These are phyloP conservation scores for Collybia sordida DNA, from an alignment of 768 basidiomycete genomes.

Conservation along the genomic window DNA sequence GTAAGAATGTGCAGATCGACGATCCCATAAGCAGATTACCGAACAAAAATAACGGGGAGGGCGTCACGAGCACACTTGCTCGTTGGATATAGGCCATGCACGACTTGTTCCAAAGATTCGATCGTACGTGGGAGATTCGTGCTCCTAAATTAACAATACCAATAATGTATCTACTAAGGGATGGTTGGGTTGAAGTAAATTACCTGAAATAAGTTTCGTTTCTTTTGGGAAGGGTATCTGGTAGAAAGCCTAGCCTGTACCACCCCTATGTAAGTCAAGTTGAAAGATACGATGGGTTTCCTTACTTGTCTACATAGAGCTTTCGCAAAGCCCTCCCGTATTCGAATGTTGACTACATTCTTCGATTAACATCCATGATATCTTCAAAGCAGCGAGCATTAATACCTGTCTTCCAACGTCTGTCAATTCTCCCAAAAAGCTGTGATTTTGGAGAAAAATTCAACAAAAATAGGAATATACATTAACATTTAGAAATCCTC, in stretches of 20 bases:
- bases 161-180: background rate
- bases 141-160: slow-evolving; percentile 37
- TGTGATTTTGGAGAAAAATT: slow-evolving; percentile 18
- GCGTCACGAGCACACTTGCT: slow-evolving; percentile 43
- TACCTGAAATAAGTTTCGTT: slow-evolving; percentile 61
- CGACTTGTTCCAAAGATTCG: slow-evolving; percentile 70
- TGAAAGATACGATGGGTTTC: background rate
- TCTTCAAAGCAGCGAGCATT: background rate
- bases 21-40: slow-evolving; percentile 34
- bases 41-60: slow-evolving; percentile 51
- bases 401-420: slow-evolving; percentile 66
- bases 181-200: background rate
- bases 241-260: slow-evolving; percentile 63
- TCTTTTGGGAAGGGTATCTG: slow-evolving; percentile 44
- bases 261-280: background rate
- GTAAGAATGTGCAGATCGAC: background rate
- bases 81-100: slow-evolving; percentile 71
- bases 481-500: background rate
- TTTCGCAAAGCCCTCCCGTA: slow-evolving; percentile 59
- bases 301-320: slow-evolving; percentile 67
- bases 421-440: slow-evolving; percentile 71
- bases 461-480: background rate
- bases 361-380: background rate
- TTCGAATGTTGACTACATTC: slow-evolving; percentile 58
- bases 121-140: slow-evolving; percentile 80